Percentiles rank a stretch among this genome's conserved stretches.
Evolutionary conservation across 371 early-diverging fungal species (phyloP).

Genomic region (Apophysomyces variabilis): DNA sequence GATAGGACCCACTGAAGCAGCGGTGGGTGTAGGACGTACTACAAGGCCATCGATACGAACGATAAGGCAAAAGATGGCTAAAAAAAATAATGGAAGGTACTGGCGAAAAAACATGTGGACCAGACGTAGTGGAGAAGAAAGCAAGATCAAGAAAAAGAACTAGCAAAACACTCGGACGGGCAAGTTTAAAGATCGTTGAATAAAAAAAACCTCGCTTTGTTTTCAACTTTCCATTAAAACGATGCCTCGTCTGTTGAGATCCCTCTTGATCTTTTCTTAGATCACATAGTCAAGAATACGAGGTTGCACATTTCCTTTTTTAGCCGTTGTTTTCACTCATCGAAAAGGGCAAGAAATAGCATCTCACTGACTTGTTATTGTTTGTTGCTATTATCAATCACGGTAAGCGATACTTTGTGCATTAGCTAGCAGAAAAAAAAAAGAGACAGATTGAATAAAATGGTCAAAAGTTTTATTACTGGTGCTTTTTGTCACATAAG

Average conservation of each 20-base stretch:
- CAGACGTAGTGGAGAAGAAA: background rate
- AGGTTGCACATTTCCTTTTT: slow-evolving; percentile 10
- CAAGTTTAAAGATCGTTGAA: background rate
- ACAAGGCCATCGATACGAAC: background rate
- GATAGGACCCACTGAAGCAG: background rate
- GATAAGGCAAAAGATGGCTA: background rate
- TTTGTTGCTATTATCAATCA: background rate
- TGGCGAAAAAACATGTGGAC: background rate
- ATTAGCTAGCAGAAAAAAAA: no score
- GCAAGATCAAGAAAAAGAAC: background rate
- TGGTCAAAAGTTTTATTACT: no score
- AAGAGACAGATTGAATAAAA: no score
- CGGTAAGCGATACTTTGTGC: background rate
- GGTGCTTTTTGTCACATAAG: background rate
- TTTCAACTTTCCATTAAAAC: slow-evolving; percentile 7
- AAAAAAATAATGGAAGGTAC: background rate
- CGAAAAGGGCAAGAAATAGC: background rate
- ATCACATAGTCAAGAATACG: background rate
- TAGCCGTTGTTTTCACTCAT: slow-evolving; percentile 5
- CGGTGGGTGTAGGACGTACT: slow-evolving; percentile 1
- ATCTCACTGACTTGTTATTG: background rate
- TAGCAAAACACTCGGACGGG: background rate
- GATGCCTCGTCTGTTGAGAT: background rate
- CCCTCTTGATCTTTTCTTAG: slow-evolving; percentile 1
- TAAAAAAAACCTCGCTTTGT: background rate